Evolutionary conservation across 192 early-diverging fungal genomes (phyloP).

Genomic region (Rhizophagus sp.): DNA sequence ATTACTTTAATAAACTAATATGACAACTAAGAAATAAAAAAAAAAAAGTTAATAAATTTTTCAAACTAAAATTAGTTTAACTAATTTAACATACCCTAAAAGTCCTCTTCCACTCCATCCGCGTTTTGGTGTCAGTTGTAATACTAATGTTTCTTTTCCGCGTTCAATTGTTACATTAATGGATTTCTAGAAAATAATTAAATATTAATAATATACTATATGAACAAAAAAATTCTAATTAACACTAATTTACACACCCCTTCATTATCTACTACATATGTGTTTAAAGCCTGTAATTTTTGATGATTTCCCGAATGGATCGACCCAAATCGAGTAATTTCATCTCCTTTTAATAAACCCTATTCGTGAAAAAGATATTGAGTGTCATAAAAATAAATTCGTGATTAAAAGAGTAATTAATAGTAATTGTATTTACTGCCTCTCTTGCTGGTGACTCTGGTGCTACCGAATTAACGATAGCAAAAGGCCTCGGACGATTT

Average conservation of each 20-base stretch:
- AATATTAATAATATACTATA: not conserved
- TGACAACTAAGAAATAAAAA: not conserved
- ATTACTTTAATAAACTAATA: not conserved
- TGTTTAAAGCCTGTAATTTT: slow-evolving; percentile 42
- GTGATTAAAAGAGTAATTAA: not conserved
- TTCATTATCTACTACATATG: slow-evolving; percentile 38
- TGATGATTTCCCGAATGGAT: slow-evolving; percentile 39
- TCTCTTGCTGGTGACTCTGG: slow-evolving; percentile 55
- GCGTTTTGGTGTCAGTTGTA: slow-evolving; percentile 46
- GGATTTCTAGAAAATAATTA: slow-evolving; percentile 32
- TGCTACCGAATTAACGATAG: slow-evolving; percentile 56
- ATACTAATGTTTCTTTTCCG: slow-evolving; percentile 27
- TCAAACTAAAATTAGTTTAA: not conserved
- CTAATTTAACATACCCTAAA: slow-evolving; percentile 40
- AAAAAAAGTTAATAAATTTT: not conserved
- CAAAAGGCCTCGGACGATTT: slow-evolving; percentile 40
- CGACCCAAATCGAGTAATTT: slow-evolving; percentile 47
- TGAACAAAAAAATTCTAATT: not conserved
- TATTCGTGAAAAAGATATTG: slow-evolving; percentile 15
- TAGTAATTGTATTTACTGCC: slow-evolving; percentile 36
- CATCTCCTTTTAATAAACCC: slow-evolving; percentile 49
- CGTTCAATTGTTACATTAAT: slow-evolving; percentile 43
- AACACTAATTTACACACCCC: slow-evolving; percentile 35
- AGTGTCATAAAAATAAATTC: not conserved
- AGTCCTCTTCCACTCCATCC: slow-evolving; percentile 57